A percentile compares a stretch with the other conserved stretches of the same genome.
phyloP scores from a whole-genome alignment of 805 yeast genomes.

The Kuraishia borneana region DNA sequence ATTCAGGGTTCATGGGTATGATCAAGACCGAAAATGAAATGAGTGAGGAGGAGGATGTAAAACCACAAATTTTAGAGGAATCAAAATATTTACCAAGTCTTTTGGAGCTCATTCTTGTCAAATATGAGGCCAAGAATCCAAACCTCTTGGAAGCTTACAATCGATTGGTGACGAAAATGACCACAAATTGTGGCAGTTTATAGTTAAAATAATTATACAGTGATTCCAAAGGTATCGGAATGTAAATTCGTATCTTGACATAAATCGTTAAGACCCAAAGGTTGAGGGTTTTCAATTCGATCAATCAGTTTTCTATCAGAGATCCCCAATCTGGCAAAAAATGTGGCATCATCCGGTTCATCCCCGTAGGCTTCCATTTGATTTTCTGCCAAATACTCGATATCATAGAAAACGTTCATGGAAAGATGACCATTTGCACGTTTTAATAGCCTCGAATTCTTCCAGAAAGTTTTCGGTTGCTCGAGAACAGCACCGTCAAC shows the following conservation, averaged over 20 bases:
- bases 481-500: background rate
- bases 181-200: background rate
- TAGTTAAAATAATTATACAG: background rate
- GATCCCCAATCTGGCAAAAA: background rate
- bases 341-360: background rate
- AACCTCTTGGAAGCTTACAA: background rate
- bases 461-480: background rate
- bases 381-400: background rate
- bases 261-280: background rate
- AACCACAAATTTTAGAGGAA: background rate
- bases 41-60: background rate
- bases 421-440: background rate
- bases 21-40: background rate
- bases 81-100: background rate
- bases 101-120: background rate
- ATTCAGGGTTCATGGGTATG: constrained; percentile 1
- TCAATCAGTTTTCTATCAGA: background rate
- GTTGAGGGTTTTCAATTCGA: background rate
- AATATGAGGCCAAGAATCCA: background rate
- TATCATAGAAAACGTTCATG: background rate
- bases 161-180: background rate
- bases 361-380: background rate
- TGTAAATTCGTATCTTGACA: too few relatives aligned
- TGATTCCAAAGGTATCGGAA: background rate
- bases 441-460: background rate